These are phyloP conservation scores for Erythrophleum fordii DNA, from an alignment of 306 rosid genomes.

Conservation along the genomic window DNA sequence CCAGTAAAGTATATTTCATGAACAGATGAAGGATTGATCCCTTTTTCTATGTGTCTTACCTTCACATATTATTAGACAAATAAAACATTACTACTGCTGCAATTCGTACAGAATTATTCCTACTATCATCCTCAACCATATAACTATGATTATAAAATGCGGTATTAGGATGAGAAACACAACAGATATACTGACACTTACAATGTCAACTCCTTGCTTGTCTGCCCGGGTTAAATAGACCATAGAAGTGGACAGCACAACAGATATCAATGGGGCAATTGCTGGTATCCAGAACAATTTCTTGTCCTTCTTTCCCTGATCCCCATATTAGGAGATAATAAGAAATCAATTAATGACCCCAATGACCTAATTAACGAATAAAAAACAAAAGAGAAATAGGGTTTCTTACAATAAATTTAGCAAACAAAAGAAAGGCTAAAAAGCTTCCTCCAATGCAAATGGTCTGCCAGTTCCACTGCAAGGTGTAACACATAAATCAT, in stretches of 20 bases:
- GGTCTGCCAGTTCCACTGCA: conserved; percentile 99
- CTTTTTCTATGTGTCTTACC: conserved; percentile 79
- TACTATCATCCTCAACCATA: conserved; percentile 3
- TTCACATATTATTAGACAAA: conserved; percentile 46
- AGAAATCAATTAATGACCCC: conserved; percentile 35
- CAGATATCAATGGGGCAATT: conserved; percentile 88
- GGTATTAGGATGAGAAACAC: conserved; percentile 15
- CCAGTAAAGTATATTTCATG: conserved; percentile 70
- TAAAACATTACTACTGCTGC: conserved; percentile 19
- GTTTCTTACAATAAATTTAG: conserved; percentile 77
- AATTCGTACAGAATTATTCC: conserved; percentile 16
- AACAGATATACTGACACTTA: conserved; percentile 44
- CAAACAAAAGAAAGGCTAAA: conserved; percentile 66
- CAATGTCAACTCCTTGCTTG: conserved; percentile 83
- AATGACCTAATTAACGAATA: conserved; percentile 2
- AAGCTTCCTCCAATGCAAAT: conserved; percentile 74
- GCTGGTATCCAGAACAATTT: conserved; percentile 93
- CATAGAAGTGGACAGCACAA: conserved; percentile 78
- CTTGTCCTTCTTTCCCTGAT: conserved; percentile 86
- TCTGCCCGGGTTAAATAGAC: conserved; percentile 94
- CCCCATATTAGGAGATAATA: conserved; percentile 37
- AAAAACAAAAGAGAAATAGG: conserved; percentile 11
- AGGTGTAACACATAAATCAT: conserved; percentile 33
- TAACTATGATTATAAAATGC: background rate
- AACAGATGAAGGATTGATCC: conserved; percentile 88